Evolutionary conservation across 768 basidiomycete species (phyloP).

Genomic region (Phlebiopsis gigantea): DNA sequence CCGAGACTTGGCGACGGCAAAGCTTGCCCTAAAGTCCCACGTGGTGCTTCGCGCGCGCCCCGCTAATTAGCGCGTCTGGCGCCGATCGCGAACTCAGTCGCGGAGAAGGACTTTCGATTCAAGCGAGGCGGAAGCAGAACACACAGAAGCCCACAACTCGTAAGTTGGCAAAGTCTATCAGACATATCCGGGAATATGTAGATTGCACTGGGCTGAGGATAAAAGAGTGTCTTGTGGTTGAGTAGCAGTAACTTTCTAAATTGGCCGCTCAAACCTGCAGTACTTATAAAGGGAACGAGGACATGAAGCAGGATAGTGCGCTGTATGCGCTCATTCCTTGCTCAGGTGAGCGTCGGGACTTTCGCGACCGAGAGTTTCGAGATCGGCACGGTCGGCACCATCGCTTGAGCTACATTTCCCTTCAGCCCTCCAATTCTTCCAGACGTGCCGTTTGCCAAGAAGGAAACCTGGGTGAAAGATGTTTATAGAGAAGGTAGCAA

Average conservation of each 20-base stretch:
- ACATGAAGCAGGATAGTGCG: not conserved
- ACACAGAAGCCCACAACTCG: not conserved
- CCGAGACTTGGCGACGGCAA: not conserved
- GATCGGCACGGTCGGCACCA: not conserved
- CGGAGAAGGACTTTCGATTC: not conserved
- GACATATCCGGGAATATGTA: too few relatives aligned
- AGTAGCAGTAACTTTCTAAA: not conserved
- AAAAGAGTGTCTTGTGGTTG: not conserved
- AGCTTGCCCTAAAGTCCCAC: conserved; percentile 2
- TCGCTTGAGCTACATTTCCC: not conserved
- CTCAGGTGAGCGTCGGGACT: not conserved
- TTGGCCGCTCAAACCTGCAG: not conserved
- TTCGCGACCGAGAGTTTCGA: not conserved
- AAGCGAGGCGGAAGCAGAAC: not conserved
- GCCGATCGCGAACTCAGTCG: not conserved
- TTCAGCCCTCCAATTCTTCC: conserved; percentile 1
- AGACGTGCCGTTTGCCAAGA: conserved; percentile 12
- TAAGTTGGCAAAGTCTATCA: too few relatives aligned
- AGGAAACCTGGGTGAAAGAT: conserved; percentile 30
- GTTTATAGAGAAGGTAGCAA: conserved; percentile 30
- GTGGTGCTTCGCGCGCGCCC: not conserved
- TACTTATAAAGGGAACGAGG: not conserved
- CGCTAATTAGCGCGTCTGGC: not conserved
- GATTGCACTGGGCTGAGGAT: not conserved
- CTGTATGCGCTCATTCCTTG: not conserved